Base-by-base conservation (phyloP, 768 basidiomycete genomes). In the Mycena maculata region DNA sequence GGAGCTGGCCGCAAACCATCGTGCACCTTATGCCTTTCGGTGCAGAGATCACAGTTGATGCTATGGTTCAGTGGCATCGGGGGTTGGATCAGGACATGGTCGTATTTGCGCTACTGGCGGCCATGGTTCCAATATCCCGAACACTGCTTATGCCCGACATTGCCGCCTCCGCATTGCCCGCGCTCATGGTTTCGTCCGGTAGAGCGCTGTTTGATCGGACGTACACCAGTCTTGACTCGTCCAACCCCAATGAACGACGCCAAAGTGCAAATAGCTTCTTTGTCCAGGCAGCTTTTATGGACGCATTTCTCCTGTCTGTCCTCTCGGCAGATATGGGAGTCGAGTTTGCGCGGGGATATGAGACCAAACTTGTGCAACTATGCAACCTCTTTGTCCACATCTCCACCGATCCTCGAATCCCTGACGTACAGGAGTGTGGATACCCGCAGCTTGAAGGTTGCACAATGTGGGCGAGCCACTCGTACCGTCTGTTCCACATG, bases 401-500 rank as follows among this genome's bases (percentile, higher is more conserved):
- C 27, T 45, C 45, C 16, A 64, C 48, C 27, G 65, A 69, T 41
- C 68, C 65, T 25, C 60, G 52, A 36, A n/a, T 67, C 31, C 42
- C 47, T 9, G 30, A n/a, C 44, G 15, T 8, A 18, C 11, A 11
- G 28, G 16, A n/a, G 15, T 23, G 36, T 31, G 20, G 33, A 13
- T 28, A 22, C 55, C 30, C 50, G 39, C 16, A 20, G 31, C 12
- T 45, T 11, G 23, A 22, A 8, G 27, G 9, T 42, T 39, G 28
- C n/a, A 1, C 16, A 2, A n/a, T 16, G 22, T 53, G 38, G 41
- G 64, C 60, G 18, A 27, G 63, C 49, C 15, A 31, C 25, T 42
- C 56, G 33, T 66, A 69, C 41, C 67, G 71, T 2, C 54, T 67
- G 20, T 64, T 66, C 52, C 61, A 63, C 41, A 71, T 71, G 61